phyloP scores from a whole-genome alignment of 1,139 yeast genomes.

The Geotrichum candidum region DNA sequence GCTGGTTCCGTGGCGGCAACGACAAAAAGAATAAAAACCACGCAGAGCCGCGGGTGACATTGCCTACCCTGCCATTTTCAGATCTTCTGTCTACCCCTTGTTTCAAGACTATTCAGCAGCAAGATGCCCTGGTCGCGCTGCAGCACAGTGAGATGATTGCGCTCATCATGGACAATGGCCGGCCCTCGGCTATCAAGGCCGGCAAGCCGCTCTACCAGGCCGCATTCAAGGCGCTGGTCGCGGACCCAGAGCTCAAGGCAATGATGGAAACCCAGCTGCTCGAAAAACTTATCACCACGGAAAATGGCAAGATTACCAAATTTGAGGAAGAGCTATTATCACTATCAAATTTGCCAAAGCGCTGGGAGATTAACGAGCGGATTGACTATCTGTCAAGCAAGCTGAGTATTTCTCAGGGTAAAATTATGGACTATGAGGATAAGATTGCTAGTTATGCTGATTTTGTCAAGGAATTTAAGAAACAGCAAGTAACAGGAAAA shows the following conservation, averaged over 20 bases:
- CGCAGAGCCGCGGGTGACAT: background rate
- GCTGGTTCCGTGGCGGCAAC: background rate
- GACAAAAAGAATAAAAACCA: background rate
- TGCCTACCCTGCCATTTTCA: constrained; percentile 1
- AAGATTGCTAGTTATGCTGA: constrained; percentile 14
- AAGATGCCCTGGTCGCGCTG: constrained; percentile 54
- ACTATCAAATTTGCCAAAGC: constrained; percentile 47
- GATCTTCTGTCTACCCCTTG: constrained; percentile 40
- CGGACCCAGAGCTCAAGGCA: constrained; percentile 52
- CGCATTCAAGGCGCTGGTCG: constrained; percentile 63
- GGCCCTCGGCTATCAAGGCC: constrained; percentile 57
- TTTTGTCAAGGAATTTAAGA: constrained; percentile 3
- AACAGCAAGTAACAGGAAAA: background rate
- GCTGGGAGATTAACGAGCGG: constrained; percentile 51
- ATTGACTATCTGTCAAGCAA: constrained; percentile 60
- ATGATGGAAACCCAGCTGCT: constrained; percentile 61
- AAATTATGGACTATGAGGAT: constrained; percentile 43
- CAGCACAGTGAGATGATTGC: constrained; percentile 76
- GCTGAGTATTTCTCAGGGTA: constrained; percentile 42
- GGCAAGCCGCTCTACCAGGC: constrained; percentile 83
- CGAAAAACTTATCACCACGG: constrained; percentile 49
- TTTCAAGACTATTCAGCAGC: constrained; percentile 52
- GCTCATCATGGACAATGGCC: constrained; percentile 67
- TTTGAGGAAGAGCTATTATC: constrained; percentile 67
- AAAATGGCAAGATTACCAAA: constrained; percentile 56